phyloP scores from a whole-genome alignment of 495 filamentous ascomycete species.

The Alectoria sarmentosa region DNA sequence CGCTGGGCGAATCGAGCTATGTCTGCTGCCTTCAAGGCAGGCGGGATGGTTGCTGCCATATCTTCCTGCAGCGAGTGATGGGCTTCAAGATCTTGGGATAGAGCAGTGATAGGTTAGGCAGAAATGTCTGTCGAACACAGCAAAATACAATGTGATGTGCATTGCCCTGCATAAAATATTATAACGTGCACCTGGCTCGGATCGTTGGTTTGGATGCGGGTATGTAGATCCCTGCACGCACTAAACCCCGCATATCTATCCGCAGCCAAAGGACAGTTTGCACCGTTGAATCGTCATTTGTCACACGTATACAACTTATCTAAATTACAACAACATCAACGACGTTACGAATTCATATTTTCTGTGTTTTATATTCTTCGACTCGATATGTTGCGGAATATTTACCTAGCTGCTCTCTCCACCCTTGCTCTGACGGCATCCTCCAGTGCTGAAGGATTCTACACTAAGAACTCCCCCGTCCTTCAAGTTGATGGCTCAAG shows the following conservation, averaged over 20 bases:
- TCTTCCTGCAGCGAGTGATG: constrained; percentile 4
- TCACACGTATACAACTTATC: too few species aligned
- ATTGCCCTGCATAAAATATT: not conserved
- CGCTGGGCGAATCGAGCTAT: constrained; percentile 72
- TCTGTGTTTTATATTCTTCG: not conserved
- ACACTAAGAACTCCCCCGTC: constrained; percentile 81
- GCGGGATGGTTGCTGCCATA: constrained; percentile 72
- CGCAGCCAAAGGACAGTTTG: constrained; percentile 26
- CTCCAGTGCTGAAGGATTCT: constrained; percentile 56
- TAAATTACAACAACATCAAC: too few species aligned
- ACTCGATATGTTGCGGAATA: constrained; percentile 20
- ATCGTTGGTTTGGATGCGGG: not conserved
- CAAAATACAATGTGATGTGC: not conserved
- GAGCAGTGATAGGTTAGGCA: not conserved
- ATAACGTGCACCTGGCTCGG: not conserved
- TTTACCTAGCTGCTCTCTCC: constrained; percentile 14
- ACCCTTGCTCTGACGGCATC: constrained; percentile 11
- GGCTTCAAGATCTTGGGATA: not conserved
- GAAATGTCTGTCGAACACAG: not conserved
- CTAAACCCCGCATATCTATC: constrained; percentile 16
- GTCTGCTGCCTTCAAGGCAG: constrained; percentile 66
- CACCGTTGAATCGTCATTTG: not conserved
- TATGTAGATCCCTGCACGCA: not conserved
- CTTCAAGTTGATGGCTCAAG: constrained; percentile 75
- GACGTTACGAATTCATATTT: not conserved